phyloP scores from a whole-genome alignment of 345 rosid genomes.

The Mangifera indica region DNA sequence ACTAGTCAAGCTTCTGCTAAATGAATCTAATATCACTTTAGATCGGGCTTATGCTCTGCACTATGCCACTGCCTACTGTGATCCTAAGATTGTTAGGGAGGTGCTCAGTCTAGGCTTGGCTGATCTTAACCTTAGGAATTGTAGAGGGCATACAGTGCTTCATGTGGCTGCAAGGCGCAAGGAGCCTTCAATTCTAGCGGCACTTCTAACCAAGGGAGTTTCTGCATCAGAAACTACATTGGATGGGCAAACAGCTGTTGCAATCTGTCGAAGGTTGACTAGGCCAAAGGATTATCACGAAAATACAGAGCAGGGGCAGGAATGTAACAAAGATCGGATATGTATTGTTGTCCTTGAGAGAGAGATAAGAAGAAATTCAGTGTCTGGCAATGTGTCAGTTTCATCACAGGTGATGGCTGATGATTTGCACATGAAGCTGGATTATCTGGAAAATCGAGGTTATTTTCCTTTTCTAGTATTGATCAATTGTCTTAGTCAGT shows the following conservation, averaged over 20 bases:
- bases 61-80: constrained; percentile 51
- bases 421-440: constrained; percentile 34
- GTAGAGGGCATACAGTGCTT: constrained; percentile 42
- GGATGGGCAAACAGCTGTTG: constrained; percentile 43
- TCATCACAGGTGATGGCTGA: constrained; percentile 21
- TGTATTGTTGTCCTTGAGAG: constrained; percentile 45
- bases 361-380: constrained; percentile 26
- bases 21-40: constrained; percentile 34
- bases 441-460: constrained; percentile 50
- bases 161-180: constrained; percentile 52
- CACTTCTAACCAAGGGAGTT: constrained; percentile 41
- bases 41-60: constrained; percentile 46
- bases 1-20: constrained; percentile 33
- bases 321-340: constrained; percentile 36
- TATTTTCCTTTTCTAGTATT: background rate
- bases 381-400: constrained; percentile 10
- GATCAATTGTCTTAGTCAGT: too few species aligned
- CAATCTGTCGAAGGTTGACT: constrained; percentile 40
- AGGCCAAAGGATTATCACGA: constrained; percentile 42
- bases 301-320: constrained; percentile 32
- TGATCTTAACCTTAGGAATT: constrained; percentile 35
- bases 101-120: constrained; percentile 33
- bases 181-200: constrained; percentile 30
- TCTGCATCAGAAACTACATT: constrained; percentile 28
- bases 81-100: constrained; percentile 43